phyloP scores from a whole-genome alignment of 352 stramenopile species.

The Phytophthora pseudosyringae region DNA sequence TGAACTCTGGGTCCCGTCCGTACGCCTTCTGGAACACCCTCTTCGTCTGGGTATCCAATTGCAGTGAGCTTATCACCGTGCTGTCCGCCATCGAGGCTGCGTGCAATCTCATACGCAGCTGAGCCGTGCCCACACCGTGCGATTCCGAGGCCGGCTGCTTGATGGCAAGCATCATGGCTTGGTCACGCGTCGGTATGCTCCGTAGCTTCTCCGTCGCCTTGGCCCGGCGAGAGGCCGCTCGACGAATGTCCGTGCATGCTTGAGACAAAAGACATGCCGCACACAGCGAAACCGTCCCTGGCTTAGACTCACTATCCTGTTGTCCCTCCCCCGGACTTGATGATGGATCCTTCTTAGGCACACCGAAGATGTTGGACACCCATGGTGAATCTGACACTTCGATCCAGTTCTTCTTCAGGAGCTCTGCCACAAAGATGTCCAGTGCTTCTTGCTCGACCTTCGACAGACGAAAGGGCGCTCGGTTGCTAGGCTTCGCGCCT shows the following conservation, averaged over 20 bases:
- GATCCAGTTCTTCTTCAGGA: too few species aligned
- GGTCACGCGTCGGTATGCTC: neutral
- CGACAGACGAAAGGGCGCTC: too few species aligned
- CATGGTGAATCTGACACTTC: conserved; percentile 20
- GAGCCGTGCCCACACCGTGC: neutral
- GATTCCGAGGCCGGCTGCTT: neutral
- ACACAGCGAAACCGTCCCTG: too few species aligned
- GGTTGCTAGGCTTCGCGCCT: too few species aligned
- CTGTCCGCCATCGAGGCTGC: neutral
- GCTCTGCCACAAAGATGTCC: too few species aligned
- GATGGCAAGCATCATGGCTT: neutral
- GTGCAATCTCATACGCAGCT: neutral
- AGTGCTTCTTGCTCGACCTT: too few species aligned
- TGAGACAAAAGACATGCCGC: too few species aligned
- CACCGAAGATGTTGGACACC: conserved; percentile 19
- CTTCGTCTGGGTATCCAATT: conserved; percentile 1
- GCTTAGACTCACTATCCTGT: too few species aligned
- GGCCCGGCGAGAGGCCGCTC: too few species aligned
- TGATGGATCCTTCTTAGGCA: conserved; percentile 18
- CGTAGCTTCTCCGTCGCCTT: neutral
- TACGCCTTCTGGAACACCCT: conserved; percentile 10
- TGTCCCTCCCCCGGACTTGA: too few species aligned
- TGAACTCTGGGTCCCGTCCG: neutral
- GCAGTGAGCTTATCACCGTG: conserved; percentile 1
- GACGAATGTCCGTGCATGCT: too few species aligned